Conservation (phyloP, 2,329 filamentous ascomycete species). For the Curvularia spicifera region DNA sequence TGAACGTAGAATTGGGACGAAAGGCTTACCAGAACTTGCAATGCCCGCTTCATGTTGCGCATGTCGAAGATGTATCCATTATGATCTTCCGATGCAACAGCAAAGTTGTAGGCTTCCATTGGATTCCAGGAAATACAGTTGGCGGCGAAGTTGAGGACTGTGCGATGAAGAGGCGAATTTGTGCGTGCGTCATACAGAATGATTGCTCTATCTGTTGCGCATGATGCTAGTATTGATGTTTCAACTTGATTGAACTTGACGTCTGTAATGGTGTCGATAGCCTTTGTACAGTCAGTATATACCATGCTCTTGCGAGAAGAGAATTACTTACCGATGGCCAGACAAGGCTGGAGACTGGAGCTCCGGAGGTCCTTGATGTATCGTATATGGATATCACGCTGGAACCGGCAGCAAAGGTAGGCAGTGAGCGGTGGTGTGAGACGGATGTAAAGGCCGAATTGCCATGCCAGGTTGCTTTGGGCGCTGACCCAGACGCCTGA, state of each 20-base stretch:
- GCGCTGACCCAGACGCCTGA: slow-evolving; percentile 70
- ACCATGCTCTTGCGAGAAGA: background rate
- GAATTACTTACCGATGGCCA: slow-evolving; percentile 70
- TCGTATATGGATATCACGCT: slow-evolving; percentile 88
- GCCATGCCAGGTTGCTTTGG: slow-evolving; percentile 84
- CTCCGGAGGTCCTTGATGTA: slow-evolving; percentile 75
- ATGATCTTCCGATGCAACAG: slow-evolving; percentile 92
- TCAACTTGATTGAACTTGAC: slow-evolving; percentile 93
- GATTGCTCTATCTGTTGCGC: slow-evolving; percentile 82
- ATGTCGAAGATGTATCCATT: slow-evolving; percentile 94
- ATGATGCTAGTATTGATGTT: slow-evolving; percentile 86
- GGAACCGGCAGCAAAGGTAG: slow-evolving; percentile 80
- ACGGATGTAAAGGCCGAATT: slow-evolving; percentile 81
- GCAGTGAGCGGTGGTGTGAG: slow-evolving; percentile 78
- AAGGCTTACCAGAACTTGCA: slow-evolving; percentile 71
- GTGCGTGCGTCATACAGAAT: slow-evolving; percentile 93
- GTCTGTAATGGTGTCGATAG: slow-evolving; percentile 82
- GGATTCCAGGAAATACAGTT: slow-evolving; percentile 96
- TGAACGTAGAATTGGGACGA: background rate
- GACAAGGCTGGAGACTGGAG: slow-evolving; percentile 78
- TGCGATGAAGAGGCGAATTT: slow-evolving; percentile 79
- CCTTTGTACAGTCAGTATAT: slow-evolving; percentile 35
- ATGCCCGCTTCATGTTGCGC: slow-evolving; percentile 82
- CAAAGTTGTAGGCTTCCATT: slow-evolving; percentile 96
- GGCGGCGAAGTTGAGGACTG: slow-evolving; percentile 84